Conservation (phyloP, 306 rosid species). For the Rosa chinensis region DNA sequence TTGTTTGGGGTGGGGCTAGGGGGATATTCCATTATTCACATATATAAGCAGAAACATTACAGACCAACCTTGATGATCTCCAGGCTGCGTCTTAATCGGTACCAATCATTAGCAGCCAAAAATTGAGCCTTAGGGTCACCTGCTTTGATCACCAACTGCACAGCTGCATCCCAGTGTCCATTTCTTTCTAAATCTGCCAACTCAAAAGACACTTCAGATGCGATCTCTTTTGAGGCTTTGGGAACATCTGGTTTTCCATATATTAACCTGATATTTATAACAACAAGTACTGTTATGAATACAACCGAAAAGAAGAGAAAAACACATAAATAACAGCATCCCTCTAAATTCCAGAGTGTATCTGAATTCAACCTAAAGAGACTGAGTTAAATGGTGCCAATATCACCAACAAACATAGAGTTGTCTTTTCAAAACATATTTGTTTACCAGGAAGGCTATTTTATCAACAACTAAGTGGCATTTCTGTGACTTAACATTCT, state of each 20-base stretch:
- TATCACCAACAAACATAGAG: neutral
- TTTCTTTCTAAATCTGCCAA: too few relatives aligned
- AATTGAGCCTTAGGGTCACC: too few relatives aligned
- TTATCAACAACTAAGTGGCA: neutral
- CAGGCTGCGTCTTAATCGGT: constrained; percentile 78
- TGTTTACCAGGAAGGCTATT: neutral
- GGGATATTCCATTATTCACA: constrained; percentile 7
- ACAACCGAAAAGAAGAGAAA: too few relatives aligned
- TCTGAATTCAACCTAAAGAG: neutral
- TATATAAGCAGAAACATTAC: constrained; percentile 18
- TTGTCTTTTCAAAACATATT: neutral
- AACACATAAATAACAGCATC: too few relatives aligned
- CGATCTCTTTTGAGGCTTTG: too few relatives aligned
- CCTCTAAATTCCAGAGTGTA: too few relatives aligned
- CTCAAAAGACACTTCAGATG: too few relatives aligned
- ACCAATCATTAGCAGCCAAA: too few relatives aligned
- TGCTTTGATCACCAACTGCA: too few relatives aligned
- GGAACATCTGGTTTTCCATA: too few relatives aligned
- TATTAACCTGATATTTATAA: too few relatives aligned
- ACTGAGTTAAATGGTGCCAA: constrained; percentile 4
- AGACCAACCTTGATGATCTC: constrained; percentile 78
- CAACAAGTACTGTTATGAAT: constrained; percentile 7
- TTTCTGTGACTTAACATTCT: neutral
- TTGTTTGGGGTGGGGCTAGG: constrained; percentile 1
- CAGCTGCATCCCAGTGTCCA: too few relatives aligned